A percentile compares a stretch with the other conserved stretches of the same genome.
Evolutionary conservation across 1,284 basidiomycete species (phyloP).

Genomic region (Trametes polyzona): DNA sequence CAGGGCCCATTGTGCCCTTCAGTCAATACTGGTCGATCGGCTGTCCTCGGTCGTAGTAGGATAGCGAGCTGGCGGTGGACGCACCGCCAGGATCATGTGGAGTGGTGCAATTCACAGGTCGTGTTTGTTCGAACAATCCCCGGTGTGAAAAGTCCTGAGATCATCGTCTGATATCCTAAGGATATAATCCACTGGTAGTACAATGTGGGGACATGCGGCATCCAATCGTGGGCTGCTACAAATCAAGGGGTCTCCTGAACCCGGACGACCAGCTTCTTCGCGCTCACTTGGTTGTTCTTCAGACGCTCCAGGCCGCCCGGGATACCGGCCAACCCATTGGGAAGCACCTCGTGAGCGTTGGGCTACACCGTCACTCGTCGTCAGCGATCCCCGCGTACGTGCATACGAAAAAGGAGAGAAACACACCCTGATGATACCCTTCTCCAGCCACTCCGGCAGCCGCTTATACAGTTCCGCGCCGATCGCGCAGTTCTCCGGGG

Average conservation of each 20-base stretch:
- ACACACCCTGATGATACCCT: neutral
- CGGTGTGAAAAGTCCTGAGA: too few species aligned
- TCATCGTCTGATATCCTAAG: neutral
- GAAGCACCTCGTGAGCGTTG: constrained; percentile 44
- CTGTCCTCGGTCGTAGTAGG: too few species aligned
- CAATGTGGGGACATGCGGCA: neutral
- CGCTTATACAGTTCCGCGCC: constrained; percentile 8
- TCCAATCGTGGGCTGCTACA: neutral
- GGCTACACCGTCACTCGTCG: constrained; percentile 29
- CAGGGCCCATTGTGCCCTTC: too few species aligned
- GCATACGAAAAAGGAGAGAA: neutral
- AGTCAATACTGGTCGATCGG: too few species aligned
- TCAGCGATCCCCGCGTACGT: too few species aligned
- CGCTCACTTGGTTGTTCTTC: constrained; percentile 47
- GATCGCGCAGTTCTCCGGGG: neutral
- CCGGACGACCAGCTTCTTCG: constrained; percentile 50
- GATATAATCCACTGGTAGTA: neutral
- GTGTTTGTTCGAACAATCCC: too few species aligned
- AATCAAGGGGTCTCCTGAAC: constrained; percentile 46
- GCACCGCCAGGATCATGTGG: too few species aligned
- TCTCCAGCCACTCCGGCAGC: constrained; percentile 12
- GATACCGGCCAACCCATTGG: constrained; percentile 50
- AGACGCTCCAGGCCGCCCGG: constrained; percentile 46
- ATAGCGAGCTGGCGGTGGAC: too few species aligned
- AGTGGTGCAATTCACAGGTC: too few species aligned